Percentiles rank a stretch among this genome's conserved stretches.
phyloP scores from a whole-genome alignment of 169 alveolate species.

The Plasmodium sp. region DNA sequence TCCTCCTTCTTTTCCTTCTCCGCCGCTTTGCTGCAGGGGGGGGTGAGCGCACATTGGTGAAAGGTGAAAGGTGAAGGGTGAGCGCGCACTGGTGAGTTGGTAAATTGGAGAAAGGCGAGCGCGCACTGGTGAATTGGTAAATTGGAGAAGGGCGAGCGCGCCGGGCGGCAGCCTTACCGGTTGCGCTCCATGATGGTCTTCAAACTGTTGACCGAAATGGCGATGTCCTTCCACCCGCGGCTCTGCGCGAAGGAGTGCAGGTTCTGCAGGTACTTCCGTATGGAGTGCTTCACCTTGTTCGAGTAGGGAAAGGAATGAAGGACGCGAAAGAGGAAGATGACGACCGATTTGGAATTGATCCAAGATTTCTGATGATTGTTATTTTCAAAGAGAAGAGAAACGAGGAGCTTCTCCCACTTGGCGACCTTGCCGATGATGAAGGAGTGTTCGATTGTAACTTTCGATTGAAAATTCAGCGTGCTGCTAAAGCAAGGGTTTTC shows the following conservation, averaged over 20 bases:
- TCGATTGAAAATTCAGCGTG: conserved; percentile 45
- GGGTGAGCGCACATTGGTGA: neutral
- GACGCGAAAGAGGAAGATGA: conserved; percentile 33
- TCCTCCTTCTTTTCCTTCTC: conserved; percentile 13
- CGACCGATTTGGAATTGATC: conserved; percentile 53
- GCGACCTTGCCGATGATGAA: neutral
- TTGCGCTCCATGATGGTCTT: conserved; percentile 46
- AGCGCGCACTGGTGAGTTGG: neutral
- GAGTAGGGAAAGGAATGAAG: conserved; percentile 45
- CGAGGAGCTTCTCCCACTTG: conserved; percentile 45
- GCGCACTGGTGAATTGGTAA: neutral
- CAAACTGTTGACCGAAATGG: conserved; percentile 39
- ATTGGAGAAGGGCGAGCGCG: neutral
- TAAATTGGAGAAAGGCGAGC: no score
- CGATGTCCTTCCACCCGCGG: conserved; percentile 62
- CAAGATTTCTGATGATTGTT: conserved; percentile 40
- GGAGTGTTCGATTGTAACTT: conserved; percentile 24
- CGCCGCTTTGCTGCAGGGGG: conserved; percentile 1
- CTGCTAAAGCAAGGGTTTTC: conserved; percentile 51
- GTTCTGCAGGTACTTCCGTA: conserved; percentile 21
- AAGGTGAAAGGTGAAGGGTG: neutral
- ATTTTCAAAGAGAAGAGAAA: conserved; percentile 44
- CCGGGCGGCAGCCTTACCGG: neutral
- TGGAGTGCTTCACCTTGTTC: conserved; percentile 19
- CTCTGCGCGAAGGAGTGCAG: conserved; percentile 24